Evolutionary conservation across 345 rosid species (phyloP).

Genomic region (Linum trigynum): DNA sequence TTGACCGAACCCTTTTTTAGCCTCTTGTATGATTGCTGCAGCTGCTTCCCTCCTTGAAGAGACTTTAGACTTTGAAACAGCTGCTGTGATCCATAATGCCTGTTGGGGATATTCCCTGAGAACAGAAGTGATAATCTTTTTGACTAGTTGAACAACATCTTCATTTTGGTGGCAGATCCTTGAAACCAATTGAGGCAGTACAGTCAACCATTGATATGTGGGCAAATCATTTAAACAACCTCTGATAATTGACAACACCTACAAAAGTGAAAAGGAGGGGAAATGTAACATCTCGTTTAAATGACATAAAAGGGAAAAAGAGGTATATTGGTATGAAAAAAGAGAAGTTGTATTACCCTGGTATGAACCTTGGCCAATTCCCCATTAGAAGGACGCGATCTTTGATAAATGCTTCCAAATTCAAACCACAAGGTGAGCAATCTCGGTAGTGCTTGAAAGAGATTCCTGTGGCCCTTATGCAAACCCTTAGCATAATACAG

Average conservation of each 20-base stretch:
- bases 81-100: slow-evolving; percentile 93
- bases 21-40: slow-evolving; percentile 85
- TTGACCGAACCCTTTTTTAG: slow-evolving; percentile 63
- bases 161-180: slow-evolving; percentile 96
- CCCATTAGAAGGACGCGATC: slow-evolving; percentile 44
- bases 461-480: slow-evolving; percentile 86
- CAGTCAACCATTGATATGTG: slow-evolving; percentile 86
- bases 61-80: slow-evolving; percentile 88
- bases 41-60: slow-evolving; percentile 94
- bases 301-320: not conserved
- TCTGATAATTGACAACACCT: slow-evolving; percentile 78
- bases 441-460: slow-evolving; percentile 97
- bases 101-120: slow-evolving; percentile 88
- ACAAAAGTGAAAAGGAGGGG: slow-evolving; percentile 18
- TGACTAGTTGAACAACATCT: slow-evolving; percentile 69
- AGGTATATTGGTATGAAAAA: slow-evolving; percentile 7
- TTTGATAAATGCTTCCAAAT: slow-evolving; percentile 72
- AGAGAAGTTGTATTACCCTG: slow-evolving; percentile 40
- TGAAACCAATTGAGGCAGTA: slow-evolving; percentile 91
- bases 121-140: slow-evolving; percentile 70
- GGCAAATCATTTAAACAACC: slow-evolving; percentile 98
- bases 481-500: slow-evolving; percentile 88
- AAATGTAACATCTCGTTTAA: not conserved
- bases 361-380: slow-evolving; percentile 56
- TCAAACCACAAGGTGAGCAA: slow-evolving; percentile 95